A percentile compares a stretch with the other conserved stretches of the same genome.
phyloP scores from a whole-genome alignment of 2,329 filamentous ascomycete genomes.

The Alternaria sp. region DNA sequence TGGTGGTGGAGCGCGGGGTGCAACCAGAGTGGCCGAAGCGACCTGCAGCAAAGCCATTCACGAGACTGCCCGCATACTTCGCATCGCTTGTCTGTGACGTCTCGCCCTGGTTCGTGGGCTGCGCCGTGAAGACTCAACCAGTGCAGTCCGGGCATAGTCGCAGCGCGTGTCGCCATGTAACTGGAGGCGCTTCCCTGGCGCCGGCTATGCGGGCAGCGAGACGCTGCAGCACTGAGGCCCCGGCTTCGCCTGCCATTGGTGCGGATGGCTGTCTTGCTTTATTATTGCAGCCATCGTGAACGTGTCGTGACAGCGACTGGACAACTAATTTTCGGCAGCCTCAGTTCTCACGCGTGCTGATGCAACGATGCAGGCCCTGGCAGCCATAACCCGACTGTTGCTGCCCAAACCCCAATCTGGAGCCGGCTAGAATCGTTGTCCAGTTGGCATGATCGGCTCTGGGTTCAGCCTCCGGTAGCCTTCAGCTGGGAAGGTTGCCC shows the following conservation, averaged over 20 bases:
- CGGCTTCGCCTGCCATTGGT: conserved; percentile 7
- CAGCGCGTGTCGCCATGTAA: conserved; percentile 42
- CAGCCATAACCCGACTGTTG: conserved; percentile 23
- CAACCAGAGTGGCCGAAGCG: conserved; percentile 19
- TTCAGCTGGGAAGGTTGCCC: conserved; percentile 1
- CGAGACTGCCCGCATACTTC: conserved; percentile 28
- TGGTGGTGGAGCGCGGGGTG: conserved; percentile 26
- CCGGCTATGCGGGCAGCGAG: conserved; percentile 44
- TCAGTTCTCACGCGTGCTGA: conserved; percentile 31
- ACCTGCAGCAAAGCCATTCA: conserved; percentile 29
- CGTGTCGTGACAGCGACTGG: conserved; percentile 41
- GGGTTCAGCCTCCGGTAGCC: not conserved
- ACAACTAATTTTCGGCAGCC: conserved; percentile 22
- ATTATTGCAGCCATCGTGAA: conserved; percentile 34
- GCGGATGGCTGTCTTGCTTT: conserved; percentile 2
- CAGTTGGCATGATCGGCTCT: conserved; percentile 11
- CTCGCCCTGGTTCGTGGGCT: conserved; percentile 36
- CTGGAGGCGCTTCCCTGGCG: conserved; percentile 27
- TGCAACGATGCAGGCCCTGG: conserved; percentile 27
- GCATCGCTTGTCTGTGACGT: conserved; percentile 38
- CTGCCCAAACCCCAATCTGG: conserved; percentile 26
- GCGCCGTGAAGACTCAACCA: conserved; percentile 22
- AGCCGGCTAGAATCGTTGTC: not conserved
- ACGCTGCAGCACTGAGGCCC: conserved; percentile 25
- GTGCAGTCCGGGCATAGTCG: conserved; percentile 26